A percentile compares a stretch with the other conserved stretches of the same genome.
Evolutionary conservation across 1,139 yeast species (phyloP).

Genomic region (Candida smagusa): DNA sequence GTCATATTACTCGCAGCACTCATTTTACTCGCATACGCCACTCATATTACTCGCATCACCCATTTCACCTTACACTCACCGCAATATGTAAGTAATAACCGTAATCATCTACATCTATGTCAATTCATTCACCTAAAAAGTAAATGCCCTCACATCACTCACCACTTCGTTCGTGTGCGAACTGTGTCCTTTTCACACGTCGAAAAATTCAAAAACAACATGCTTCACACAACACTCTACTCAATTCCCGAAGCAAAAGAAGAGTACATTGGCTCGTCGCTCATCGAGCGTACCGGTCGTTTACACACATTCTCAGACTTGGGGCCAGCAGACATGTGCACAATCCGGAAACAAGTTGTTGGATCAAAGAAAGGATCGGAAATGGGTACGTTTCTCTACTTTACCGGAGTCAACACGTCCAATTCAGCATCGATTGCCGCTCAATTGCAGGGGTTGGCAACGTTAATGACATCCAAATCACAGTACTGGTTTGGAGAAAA

Average conservation of each 20-base stretch:
- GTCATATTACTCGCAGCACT: no score
- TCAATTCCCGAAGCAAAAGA: slow-evolving; percentile 54
- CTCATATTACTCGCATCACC: no score
- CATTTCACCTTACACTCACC: no score
- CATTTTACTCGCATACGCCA: no score
- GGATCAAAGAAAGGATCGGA: slow-evolving; percentile 40
- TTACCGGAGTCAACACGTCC: slow-evolving; percentile 56
- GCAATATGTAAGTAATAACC: no score
- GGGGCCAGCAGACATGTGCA: slow-evolving; percentile 93
- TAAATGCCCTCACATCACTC: background rate
- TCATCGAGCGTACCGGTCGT: slow-evolving; percentile 52
- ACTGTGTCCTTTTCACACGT: background rate
- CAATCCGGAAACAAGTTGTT: slow-evolving; percentile 48
- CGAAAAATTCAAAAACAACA: slow-evolving; percentile 11
- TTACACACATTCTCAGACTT: slow-evolving; percentile 48
- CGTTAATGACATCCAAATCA: slow-evolving; percentile 54
- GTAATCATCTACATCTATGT: no score
- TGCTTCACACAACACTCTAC: slow-evolving; percentile 44
- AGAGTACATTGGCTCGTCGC: slow-evolving; percentile 47
- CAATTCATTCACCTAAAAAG: no score
- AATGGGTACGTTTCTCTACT: slow-evolving; percentile 53
- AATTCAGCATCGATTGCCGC: slow-evolving; percentile 63
- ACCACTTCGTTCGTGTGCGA: background rate
- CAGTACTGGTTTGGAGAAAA: slow-evolving; percentile 65
- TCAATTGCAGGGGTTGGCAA: slow-evolving; percentile 74